phyloP scores from a whole-genome alignment of 164 flowering plant species.

The Magnolia kwangsiensis region DNA sequence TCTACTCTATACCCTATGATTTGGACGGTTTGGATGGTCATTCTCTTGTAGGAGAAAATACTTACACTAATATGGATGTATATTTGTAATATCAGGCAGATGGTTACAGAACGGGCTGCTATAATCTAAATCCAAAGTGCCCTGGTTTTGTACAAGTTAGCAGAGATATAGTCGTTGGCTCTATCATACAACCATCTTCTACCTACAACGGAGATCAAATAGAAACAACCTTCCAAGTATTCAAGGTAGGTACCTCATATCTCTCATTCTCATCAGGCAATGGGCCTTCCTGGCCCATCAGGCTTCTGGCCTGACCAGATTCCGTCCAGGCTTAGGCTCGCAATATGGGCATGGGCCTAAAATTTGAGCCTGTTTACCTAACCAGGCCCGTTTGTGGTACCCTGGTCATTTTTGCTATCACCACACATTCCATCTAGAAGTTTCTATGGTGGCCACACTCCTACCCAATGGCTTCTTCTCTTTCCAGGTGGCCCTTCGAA shows the following conservation, averaged over 20 bases:
- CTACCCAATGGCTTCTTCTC: no score
- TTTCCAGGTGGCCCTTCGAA: no score
- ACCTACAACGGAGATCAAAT: background rate
- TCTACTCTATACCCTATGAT: no score
- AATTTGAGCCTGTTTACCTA: no score
- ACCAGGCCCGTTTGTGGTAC: no score
- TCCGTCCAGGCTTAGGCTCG: no score
- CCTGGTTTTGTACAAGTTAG: slow-evolving; percentile 17
- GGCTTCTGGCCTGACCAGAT: background rate
- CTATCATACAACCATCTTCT: background rate
- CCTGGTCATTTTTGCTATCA: no score
- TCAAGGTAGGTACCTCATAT: background rate
- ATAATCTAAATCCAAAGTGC: slow-evolving; percentile 12
- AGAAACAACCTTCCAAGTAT: background rate
- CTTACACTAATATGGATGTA: no score
- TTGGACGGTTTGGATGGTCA: no score
- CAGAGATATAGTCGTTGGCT: slow-evolving; percentile 1
- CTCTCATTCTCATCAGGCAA: background rate
- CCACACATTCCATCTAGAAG: background rate
- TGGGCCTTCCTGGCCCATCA: background rate
- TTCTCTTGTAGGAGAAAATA: no score
- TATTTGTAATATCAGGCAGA: slow-evolving; percentile 8
- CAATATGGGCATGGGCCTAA: no score
- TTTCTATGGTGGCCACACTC: no score
- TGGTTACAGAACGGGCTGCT: slow-evolving; percentile 17